These are phyloP conservation scores for Copromyces sp. DNA, from an alignment of 495 filamentous ascomycete species.

Conservation along the genomic window DNA sequence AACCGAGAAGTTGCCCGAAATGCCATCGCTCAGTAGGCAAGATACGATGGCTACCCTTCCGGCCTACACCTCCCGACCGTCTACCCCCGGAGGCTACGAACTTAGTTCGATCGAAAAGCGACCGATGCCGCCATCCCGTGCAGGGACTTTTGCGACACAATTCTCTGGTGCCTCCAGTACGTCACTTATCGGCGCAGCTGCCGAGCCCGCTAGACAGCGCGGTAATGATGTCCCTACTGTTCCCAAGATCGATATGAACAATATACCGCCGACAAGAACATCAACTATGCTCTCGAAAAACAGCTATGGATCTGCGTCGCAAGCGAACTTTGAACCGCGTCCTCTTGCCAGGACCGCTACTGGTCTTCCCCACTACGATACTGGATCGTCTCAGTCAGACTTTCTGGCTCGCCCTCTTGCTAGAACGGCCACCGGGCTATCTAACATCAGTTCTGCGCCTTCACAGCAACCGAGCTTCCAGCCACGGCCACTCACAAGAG, in stretches of 20 bases:
- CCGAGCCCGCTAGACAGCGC: constrained; percentile 45
- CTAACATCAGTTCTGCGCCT: not conserved
- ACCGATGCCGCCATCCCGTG: constrained; percentile 26
- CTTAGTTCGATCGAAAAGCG: constrained; percentile 36
- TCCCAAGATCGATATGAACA: constrained; percentile 25
- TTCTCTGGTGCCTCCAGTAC: constrained; percentile 37
- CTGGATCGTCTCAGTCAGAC: not conserved
- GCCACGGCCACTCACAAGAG: constrained; percentile 26
- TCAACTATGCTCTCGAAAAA: constrained; percentile 25
- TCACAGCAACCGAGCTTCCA: not conserved
- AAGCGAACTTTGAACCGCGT: not conserved
- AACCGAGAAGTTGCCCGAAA: constrained; percentile 45
- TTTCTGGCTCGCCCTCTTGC: not conserved
- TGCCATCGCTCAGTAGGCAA: constrained; percentile 52
- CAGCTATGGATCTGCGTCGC: constrained; percentile 41
- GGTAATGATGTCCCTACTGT: constrained; percentile 37
- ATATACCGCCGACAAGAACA: constrained; percentile 24
- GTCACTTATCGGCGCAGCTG: constrained; percentile 48
- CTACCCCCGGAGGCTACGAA: constrained; percentile 41
- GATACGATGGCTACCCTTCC: constrained; percentile 60
- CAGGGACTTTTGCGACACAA: constrained; percentile 31
- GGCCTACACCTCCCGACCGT: constrained; percentile 47
- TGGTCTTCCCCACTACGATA: not conserved
- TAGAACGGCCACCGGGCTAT: not conserved
- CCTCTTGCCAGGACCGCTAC: not conserved